Evolutionary conservation across 768 basidiomycete genomes (phyloP).

Genomic region (Mycena venus): DNA sequence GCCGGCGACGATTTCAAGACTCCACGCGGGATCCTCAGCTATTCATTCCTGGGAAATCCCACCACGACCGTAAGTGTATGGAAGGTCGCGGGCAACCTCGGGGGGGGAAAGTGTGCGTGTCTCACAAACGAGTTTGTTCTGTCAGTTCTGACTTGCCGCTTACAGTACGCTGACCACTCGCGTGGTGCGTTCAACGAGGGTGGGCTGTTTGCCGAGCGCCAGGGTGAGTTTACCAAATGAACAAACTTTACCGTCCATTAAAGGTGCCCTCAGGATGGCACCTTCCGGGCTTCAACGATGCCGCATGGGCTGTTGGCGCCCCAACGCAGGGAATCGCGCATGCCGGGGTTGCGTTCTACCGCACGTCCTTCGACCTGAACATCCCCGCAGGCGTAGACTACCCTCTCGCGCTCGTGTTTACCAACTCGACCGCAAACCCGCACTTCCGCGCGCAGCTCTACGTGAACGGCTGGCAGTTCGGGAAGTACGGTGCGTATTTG

Average conservation of each 20-base stretch:
- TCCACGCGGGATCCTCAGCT: slow-evolving; percentile 63
- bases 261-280: slow-evolving; percentile 59
- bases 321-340: slow-evolving; percentile 57
- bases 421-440: slow-evolving; percentile 60
- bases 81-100: slow-evolving; percentile 67
- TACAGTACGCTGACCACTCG: slow-evolving; percentile 59
- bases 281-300: slow-evolving; percentile 67
- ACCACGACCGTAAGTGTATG: slow-evolving; percentile 55
- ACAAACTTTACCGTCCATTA: not conserved
- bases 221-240: slow-evolving; percentile 46
- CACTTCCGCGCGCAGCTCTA: slow-evolving; percentile 60
- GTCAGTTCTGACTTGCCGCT: not conserved
- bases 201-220: slow-evolving; percentile 68
- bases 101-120: slow-evolving; percentile 58
- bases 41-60: slow-evolving; percentile 57
- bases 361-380: slow-evolving; percentile 58
- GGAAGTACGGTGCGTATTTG: slow-evolving; percentile 54
- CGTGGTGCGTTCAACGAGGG: slow-evolving; percentile 75
- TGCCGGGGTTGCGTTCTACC: slow-evolving; percentile 64
- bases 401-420: slow-evolving; percentile 58
- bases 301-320: slow-evolving; percentile 55
- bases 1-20: slow-evolving; percentile 62
- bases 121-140: not conserved
- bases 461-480: slow-evolving; percentile 61
- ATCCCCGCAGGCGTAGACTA: slow-evolving; percentile 63